Evolutionary conservation across 148 eudicot genomes (phyloP), one percentile per base, ranked within the genome.

Genomic region (Agrostemma githago): DNA sequence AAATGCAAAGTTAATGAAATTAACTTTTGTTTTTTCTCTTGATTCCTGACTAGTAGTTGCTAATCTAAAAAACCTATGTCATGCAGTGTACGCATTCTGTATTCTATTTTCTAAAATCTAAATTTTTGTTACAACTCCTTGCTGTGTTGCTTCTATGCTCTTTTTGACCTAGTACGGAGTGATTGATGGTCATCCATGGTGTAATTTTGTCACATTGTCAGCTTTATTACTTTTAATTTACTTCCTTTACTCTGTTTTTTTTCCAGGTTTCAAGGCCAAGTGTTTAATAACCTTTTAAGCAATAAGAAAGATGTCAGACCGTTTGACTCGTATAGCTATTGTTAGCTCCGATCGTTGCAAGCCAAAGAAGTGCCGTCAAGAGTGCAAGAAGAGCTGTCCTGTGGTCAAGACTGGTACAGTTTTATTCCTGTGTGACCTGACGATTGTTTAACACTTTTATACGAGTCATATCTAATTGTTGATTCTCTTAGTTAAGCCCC

Each of bases 341-440:
- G 92, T 95, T 53, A 95, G 92, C 77, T 86, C 92, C 20, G 99
- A 95, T 60, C 89, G 97, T n/a, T 95, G 99, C 85, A 95, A 95
- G 84, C 99, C 97, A 8, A 95, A 95, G 66, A 95, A 95, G 81
- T 95, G 99, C 65, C 92, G 97, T n/a, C 99, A 95, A 74, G 99
- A 95, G 72, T 95, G 99, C 84, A 95, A 95, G 71, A 92, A 92
- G 86, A 87, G 97, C 73, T 95, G 99, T 77, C 99, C 99, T 1
- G 99, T 95, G 71, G 97, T 95, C 53, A 95, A 89, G 83, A 92
- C 99, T 38, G 99, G 99, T 88, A 80, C 56, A 41, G 38, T 60
- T 72, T 8, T 74, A 19, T 40, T 48, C 2, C 48, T 46, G 59
- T 60, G 4, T 57, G 17, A 11, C 16, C 16, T 5, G 20, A 43